These are phyloP conservation scores for Metarhizium brunneum DNA, from an alignment of 2,329 filamentous ascomycete genomes.

Conservation along the genomic window DNA sequence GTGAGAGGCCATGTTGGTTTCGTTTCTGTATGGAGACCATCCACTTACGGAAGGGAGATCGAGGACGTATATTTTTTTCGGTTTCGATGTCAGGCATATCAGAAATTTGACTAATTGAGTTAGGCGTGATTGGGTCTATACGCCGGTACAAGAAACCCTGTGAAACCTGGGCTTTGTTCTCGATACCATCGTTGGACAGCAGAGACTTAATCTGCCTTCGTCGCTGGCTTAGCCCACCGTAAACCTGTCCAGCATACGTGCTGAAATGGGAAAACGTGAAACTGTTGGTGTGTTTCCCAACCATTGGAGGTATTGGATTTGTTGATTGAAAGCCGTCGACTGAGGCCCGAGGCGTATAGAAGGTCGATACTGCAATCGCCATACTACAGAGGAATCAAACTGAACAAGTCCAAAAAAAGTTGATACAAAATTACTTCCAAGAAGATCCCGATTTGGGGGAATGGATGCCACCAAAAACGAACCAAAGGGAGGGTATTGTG, in stretches of 20 bases:
- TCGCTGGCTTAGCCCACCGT: neutral
- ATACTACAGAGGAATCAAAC: conserved; percentile 21
- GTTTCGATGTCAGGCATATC: neutral
- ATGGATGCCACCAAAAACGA: conserved; percentile 21
- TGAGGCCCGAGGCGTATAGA: conserved; percentile 12
- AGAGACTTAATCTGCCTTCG: conserved; percentile 3
- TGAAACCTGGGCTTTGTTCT: neutral
- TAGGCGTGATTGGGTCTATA: neutral
- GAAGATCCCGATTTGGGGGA: conserved; percentile 18
- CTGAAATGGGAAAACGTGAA: neutral
- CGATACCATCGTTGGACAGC: conserved; percentile 15
- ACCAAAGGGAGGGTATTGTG: conserved; percentile 20
- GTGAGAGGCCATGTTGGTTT: conserved; percentile 28
- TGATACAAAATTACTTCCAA: conserved; percentile 26
- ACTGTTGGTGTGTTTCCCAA: neutral
- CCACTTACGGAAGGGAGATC: conserved; percentile 59
- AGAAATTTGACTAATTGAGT: neutral
- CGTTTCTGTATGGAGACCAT: conserved; percentile 59
- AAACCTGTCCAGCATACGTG: neutral
- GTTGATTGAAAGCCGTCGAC: neutral
- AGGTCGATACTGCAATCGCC: conserved; percentile 20
- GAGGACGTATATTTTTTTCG: conserved; percentile 6
- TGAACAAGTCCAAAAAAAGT: conserved; percentile 21
- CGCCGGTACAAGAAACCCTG: neutral
- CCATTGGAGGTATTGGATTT: neutral